Conservation (phyloP, 495 filamentous ascomycete genomes). For the Xylaria flabelliformis region DNA sequence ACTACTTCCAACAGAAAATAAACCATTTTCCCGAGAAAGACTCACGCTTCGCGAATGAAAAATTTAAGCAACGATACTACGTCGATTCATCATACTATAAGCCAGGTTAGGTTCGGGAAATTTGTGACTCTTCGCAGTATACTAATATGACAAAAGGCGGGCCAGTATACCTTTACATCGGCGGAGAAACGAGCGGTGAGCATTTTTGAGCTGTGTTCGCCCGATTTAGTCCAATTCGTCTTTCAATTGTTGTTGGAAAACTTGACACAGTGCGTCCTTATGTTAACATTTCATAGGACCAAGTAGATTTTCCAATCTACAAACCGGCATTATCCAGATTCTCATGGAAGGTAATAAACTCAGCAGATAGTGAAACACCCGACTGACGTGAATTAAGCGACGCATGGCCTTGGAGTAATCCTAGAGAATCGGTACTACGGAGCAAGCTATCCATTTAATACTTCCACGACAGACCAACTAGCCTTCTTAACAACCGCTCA, state of each 20-base stretch:
- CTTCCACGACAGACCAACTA: conserved; percentile 52
- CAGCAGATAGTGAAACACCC: neutral
- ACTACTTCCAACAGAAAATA: conserved; percentile 44
- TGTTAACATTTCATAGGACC: conserved; percentile 27
- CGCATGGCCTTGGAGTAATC: conserved; percentile 55
- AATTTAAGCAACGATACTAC: conserved; percentile 54
- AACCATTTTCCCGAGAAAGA: conserved; percentile 50
- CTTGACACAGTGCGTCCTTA: neutral
- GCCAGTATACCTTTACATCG: conserved; percentile 54
- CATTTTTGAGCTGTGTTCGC: neutral
- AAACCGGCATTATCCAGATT: conserved; percentile 53
- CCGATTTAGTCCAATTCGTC: neutral
- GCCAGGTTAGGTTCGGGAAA: conserved; percentile 35
- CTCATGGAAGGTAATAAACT: conserved; percentile 44
- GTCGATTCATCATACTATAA: conserved; percentile 55
- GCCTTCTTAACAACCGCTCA: conserved; percentile 55
- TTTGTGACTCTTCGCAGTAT: neutral
- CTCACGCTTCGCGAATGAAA: conserved; percentile 43
- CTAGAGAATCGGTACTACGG: conserved; percentile 57
- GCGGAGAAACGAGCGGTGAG: conserved; percentile 48
- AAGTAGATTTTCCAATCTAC: conserved; percentile 42
- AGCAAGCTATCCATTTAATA: conserved; percentile 48
- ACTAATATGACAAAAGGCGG: conserved; percentile 39
- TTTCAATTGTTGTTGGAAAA: neutral
- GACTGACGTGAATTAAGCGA: conserved; percentile 32